A percentile compares a stretch with the other conserved stretches of the same genome.
Conservation (phyloP, 176 grass and related monocot genomes). For the Chloris gayana region DNA sequence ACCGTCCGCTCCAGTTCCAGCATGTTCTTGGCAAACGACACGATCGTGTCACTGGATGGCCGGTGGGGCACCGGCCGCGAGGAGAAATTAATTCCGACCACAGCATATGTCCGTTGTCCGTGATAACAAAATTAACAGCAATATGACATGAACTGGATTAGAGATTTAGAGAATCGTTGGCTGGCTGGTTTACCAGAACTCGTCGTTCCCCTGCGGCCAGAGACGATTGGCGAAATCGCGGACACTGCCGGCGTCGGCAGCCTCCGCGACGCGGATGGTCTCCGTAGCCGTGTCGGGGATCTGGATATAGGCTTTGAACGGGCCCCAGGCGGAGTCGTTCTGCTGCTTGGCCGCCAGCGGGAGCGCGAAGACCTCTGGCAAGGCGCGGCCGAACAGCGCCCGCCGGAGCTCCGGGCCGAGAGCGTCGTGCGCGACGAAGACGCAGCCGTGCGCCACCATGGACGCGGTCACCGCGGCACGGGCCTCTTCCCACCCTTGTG, state of each 20-base stretch:
- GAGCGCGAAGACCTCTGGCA: conserved; percentile 60
- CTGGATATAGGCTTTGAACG: conserved; percentile 40
- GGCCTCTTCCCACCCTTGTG: conserved; percentile 38
- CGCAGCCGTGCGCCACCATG: conserved; percentile 54
- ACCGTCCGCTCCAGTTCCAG: conserved; percentile 23
- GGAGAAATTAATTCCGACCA: no score
- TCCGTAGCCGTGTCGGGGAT: conserved; percentile 44
- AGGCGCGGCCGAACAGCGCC: conserved; percentile 35
- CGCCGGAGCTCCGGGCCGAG: conserved; percentile 42
- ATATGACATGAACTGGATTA: background rate
- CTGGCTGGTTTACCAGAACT: conserved; percentile 45
- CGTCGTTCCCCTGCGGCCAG: conserved; percentile 47
- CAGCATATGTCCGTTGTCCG: no score
- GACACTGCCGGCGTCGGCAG: conserved; percentile 27
- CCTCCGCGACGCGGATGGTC: conserved; percentile 48
- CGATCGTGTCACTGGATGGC: conserved; percentile 17
- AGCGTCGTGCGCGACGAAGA: conserved; percentile 39
- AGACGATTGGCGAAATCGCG: conserved; percentile 28
- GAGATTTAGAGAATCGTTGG: background rate
- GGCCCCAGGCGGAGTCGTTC: conserved; percentile 4
- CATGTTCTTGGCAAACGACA: conserved; percentile 22
- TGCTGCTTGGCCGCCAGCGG: conserved; percentile 44
- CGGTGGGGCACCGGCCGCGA: background rate
- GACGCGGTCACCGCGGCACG: conserved; percentile 46
- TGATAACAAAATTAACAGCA: background rate